Evolutionary conservation across 108 stramenopile species (phyloP).

Genomic region (Nannochloropsis salina): DNA sequence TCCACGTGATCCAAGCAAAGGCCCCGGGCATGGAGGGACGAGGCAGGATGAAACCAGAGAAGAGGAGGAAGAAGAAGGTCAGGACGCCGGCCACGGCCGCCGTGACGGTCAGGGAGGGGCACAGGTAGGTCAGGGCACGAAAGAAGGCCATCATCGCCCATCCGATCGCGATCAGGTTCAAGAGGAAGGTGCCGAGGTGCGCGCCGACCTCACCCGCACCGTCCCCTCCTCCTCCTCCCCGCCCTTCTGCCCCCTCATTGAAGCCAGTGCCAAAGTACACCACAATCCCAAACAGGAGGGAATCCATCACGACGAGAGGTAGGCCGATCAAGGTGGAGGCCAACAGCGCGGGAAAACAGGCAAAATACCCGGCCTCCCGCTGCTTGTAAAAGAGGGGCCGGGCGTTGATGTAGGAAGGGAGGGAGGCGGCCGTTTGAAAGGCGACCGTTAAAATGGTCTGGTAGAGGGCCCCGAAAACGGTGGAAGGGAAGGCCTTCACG

Average conservation of each 20-base stretch:
- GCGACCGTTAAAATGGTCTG: not conserved
- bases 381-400: not conserved
- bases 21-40: not conserved
- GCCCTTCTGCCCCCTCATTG: not conserved
- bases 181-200: not conserved
- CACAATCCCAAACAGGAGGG: not conserved
- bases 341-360: not conserved
- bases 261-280: not conserved
- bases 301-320: not conserved
- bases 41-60: not conserved
- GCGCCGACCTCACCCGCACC: too few relatives aligned
- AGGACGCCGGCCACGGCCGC: not conserved
- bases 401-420: not conserved
- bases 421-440: not conserved
- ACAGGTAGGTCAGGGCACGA: not conserved
- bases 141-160: not conserved
- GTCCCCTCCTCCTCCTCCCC: not conserved
- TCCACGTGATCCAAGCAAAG: not conserved
- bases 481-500: not conserved
- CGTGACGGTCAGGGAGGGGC: not conserved
- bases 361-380: not conserved
- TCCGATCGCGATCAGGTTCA: not conserved
- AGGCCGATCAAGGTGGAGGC: not conserved
- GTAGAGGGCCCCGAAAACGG: not conserved
- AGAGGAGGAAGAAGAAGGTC: not conserved